phyloP scores from a whole-genome alignment of 140 eudicot species.

The Senecio squalidus region DNA sequence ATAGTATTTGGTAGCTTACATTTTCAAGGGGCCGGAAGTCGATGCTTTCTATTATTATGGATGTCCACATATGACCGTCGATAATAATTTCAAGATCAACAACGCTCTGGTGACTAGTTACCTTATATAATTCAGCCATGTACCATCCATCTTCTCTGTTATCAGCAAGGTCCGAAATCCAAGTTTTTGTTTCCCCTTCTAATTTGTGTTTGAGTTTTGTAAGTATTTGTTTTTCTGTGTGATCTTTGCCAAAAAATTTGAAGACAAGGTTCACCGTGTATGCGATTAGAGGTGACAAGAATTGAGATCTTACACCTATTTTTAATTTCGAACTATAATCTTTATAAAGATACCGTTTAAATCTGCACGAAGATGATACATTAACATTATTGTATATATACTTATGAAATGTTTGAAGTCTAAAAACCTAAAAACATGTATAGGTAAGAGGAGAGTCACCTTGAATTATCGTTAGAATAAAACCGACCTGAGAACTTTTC shows the following conservation, averaged over 20 bases:
- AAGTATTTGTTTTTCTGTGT: neutral
- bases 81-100: slow-evolving; percentile 7
- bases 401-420: neutral
- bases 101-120: neutral
- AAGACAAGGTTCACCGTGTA: slow-evolving; percentile 5
- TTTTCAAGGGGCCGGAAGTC: slow-evolving; percentile 12
- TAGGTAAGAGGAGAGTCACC: neutral
- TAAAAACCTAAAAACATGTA: too few relatives aligned
- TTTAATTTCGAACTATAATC: neutral
- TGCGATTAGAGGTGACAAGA: neutral
- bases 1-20: neutral
- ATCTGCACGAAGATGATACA: neutral
- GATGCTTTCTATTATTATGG: slow-evolving; percentile 10
- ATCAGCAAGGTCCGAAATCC: neutral
- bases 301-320: neutral
- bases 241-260: neutral
- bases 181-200: neutral
- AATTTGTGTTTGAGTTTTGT: neutral
- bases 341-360: neutral
- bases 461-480: neutral
- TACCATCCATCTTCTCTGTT: slow-evolving; percentile 8
- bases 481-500: neutral
- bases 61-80: neutral
- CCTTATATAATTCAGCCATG: slow-evolving; percentile 1
- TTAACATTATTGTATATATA: neutral